Evolutionary conservation across 2,329 filamentous ascomycete genomes (phyloP).

Genomic region (Trichophyton verrucosum): DNA sequence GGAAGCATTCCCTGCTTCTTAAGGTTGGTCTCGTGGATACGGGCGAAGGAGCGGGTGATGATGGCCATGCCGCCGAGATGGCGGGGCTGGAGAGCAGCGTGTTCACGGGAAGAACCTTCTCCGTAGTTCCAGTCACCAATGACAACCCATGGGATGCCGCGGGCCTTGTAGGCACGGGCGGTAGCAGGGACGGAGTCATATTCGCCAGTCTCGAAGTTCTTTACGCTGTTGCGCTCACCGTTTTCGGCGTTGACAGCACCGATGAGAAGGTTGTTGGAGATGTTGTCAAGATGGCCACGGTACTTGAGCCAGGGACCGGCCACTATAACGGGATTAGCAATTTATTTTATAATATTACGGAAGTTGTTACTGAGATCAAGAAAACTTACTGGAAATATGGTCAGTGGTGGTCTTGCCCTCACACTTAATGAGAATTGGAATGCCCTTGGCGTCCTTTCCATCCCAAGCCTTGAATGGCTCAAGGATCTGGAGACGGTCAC

Average conservation of each 20-base stretch:
- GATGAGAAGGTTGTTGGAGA: slow-evolving; percentile 99
- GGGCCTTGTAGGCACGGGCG: slow-evolving; percentile 96
- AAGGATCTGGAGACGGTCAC: slow-evolving; percentile 89
- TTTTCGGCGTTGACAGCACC: slow-evolving; percentile 94
- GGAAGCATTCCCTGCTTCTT: slow-evolving; percentile 99
- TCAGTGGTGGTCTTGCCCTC: slow-evolving; percentile 95
- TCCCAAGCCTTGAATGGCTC: slow-evolving; percentile 79
- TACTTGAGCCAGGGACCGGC: slow-evolving; percentile 97
- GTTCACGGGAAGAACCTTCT: slow-evolving; percentile 93
- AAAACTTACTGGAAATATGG: slow-evolving; percentile 61
- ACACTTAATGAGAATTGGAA: slow-evolving; percentile 92
- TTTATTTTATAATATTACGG: background rate
- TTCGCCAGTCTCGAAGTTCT: slow-evolving; percentile 74
- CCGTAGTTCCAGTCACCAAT: slow-evolving; percentile 99
- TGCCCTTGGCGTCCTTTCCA: slow-evolving; percentile 71
- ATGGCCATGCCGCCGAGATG: slow-evolving; percentile 95
- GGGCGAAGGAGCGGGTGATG: slow-evolving; percentile 88
- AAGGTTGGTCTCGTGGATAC: slow-evolving; percentile 99
- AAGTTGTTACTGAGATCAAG: background rate
- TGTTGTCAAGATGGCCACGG: slow-evolving; percentile 97
- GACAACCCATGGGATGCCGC: slow-evolving; percentile 93
- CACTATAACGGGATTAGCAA: slow-evolving; percentile 35
- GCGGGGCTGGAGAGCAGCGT: slow-evolving; percentile 92
- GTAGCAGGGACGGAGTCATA: slow-evolving; percentile 83
- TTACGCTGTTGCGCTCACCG: slow-evolving; percentile 93